These are phyloP conservation scores for Neocallimastix lanati DNA, from an alignment of 192 early-diverging fungal genomes.

Conservation along the genomic window DNA sequence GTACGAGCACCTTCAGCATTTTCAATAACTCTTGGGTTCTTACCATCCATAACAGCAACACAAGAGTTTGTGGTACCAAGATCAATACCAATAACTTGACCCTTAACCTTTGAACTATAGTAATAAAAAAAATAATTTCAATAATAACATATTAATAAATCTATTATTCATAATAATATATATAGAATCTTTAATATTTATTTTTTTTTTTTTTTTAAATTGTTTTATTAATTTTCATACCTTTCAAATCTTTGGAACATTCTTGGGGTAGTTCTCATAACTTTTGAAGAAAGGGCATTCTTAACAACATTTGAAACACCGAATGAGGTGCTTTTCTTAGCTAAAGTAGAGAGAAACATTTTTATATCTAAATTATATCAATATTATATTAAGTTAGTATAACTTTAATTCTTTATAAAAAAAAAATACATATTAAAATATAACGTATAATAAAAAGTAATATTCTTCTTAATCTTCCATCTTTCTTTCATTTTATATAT, in stretches of 20 bases:
- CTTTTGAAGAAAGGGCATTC: background rate
- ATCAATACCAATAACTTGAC: conserved; percentile 91
- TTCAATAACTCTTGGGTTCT: conserved; percentile 88
- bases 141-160: no score
- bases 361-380: background rate
- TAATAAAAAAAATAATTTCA: no score
- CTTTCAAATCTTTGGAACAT: background rate
- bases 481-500: no score
- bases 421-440: no score
- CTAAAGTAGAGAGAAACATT: background rate
- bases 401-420: no score
- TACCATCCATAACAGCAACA: conserved; percentile 97
- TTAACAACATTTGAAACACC: background rate
- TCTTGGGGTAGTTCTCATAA: background rate
- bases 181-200: no score
- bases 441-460: no score
- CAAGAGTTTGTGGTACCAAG: conserved; percentile 99
- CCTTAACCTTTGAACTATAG: conserved; percentile 30
- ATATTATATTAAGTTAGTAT: no score
- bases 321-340: background rate
- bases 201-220: no score
- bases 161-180: no score
- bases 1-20: conserved; percentile 92
- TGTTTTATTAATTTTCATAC: no score
- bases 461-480: no score